phyloP scores from a whole-genome alignment of 2,329 filamentous ascomycete genomes.

The Colletotrichum sp. region DNA sequence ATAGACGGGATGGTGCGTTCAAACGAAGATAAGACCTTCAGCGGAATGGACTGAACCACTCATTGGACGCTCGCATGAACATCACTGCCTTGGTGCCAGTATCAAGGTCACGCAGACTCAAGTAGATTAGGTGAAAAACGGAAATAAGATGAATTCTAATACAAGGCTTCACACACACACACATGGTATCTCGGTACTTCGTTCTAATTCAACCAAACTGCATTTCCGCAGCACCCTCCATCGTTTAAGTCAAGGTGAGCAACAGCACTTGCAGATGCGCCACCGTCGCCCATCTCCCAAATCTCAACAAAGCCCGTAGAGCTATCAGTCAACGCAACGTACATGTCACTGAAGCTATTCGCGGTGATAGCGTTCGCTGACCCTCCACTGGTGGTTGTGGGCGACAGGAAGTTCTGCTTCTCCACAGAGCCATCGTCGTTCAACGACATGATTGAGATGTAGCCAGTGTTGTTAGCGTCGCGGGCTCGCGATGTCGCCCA shows the following conservation, averaged over 20 bases:
- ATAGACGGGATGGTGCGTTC: not conserved
- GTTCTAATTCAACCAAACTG: not conserved
- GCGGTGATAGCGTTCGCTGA: conserved; percentile 37
- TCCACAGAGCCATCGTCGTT: conserved; percentile 28
- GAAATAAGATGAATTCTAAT: not conserved
- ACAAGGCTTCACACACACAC: not conserved
- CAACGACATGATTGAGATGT: conserved; percentile 33
- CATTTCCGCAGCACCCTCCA: not conserved
- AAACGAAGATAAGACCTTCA: not conserved
- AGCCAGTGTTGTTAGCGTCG: conserved; percentile 24
- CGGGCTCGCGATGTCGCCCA: not conserved
- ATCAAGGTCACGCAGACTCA: not conserved
- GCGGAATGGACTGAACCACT: not conserved
- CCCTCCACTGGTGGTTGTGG: conserved; percentile 36
- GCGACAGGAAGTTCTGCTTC: conserved; percentile 31
- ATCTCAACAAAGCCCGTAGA: conserved; percentile 37
- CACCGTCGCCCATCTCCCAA: conserved; percentile 31
- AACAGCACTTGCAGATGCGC: not conserved
- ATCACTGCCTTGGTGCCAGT: not conserved
- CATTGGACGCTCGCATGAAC: not conserved
- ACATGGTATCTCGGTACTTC: not conserved
- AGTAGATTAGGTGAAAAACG: not conserved
- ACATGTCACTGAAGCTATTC: conserved; percentile 32
- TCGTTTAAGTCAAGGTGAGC: not conserved
- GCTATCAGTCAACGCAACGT: conserved; percentile 37